These are phyloP conservation scores for Furcasterigmium furcatum DNA, from an alignment of 2,329 filamentous ascomycete species.

Conservation along the genomic window DNA sequence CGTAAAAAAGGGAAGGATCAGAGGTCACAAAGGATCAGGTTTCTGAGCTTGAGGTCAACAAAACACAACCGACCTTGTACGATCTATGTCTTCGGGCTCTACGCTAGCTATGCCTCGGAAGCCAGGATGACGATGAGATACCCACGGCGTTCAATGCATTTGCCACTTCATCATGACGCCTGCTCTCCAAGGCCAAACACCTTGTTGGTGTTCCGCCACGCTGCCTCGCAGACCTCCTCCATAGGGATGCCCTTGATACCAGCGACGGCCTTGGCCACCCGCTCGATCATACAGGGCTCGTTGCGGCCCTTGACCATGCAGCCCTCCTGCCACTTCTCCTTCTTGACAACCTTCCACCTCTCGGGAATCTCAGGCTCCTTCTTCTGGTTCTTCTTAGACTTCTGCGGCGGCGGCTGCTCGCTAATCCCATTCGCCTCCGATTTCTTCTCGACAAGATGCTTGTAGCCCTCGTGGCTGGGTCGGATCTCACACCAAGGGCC, in stretches of 20 bases:
- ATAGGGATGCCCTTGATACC: constrained; percentile 76
- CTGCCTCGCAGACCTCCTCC: constrained; percentile 81
- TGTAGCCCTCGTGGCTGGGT: constrained; percentile 80
- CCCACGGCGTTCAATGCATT: constrained; percentile 7
- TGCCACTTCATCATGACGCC: background rate
- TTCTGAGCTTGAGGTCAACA: too few relatives aligned
- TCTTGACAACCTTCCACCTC: constrained; percentile 83
- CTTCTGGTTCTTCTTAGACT: constrained; percentile 49
- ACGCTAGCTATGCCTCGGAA: background rate
- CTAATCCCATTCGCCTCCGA: constrained; percentile 18
- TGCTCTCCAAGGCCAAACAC: constrained; percentile 70
- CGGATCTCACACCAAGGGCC: constrained; percentile 97
- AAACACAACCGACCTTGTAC: too few relatives aligned
- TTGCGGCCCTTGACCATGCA: constrained; percentile 93
- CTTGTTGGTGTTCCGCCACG: constrained; percentile 75
- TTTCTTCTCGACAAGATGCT: constrained; percentile 53
- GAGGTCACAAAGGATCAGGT: constrained; percentile 54
- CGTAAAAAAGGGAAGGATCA: constrained; percentile 64
- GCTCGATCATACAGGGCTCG: constrained; percentile 82
- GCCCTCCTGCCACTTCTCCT: constrained; percentile 88
- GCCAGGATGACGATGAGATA: background rate
- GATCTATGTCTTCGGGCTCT: background rate
- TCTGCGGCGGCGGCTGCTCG: constrained; percentile 18
- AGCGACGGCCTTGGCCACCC: constrained; percentile 86
- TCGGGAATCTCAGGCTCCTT: constrained; percentile 65